Percentiles rank a stretch among this genome's conserved stretches.
phyloP scores from a whole-genome alignment of 257 asterid genomes.

The Knoxia roxburghii region DNA sequence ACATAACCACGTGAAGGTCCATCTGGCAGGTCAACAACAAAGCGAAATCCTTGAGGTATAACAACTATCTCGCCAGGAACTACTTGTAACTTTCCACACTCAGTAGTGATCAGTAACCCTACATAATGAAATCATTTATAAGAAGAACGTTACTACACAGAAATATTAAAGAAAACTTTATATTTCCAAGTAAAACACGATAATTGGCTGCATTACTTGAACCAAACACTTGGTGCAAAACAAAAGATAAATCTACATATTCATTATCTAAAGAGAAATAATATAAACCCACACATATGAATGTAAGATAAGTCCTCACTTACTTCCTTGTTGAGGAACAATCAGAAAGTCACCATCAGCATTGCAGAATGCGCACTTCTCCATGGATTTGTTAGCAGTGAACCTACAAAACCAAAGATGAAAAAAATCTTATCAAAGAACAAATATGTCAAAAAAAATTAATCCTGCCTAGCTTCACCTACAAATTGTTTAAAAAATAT shows the following conservation, averaged over 20 bases:
- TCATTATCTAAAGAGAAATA: not conserved
- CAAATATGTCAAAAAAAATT: too few species aligned
- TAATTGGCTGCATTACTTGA: not conserved
- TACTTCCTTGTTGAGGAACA: constrained; percentile 96
- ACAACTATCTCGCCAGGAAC: constrained; percentile 80
- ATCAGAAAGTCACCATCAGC: constrained; percentile 96
- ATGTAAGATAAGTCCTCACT: constrained; percentile 27
- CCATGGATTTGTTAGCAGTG: constrained; percentile 87
- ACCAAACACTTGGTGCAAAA: not conserved
- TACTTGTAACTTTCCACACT: constrained; percentile 78
- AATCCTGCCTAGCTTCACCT: too few species aligned
- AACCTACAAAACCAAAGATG: constrained; percentile 46
- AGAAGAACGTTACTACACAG: not conserved
- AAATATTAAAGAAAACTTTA: not conserved
- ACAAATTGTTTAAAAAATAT: too few species aligned
- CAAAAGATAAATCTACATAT: not conserved
- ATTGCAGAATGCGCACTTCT: constrained; percentile 82
- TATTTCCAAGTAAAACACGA: not conserved
- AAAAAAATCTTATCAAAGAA: constrained; percentile 1
- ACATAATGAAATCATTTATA: constrained; percentile 4
- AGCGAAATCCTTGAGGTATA: constrained; percentile 86
- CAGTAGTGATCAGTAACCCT: constrained; percentile 92
- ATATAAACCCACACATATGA: not conserved
- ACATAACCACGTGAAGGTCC: constrained; percentile 90
- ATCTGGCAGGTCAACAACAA: constrained; percentile 76